Evolutionary conservation across 1,139 yeast genomes (phyloP).

Genomic region (Suhomyces chickasaworum): DNA sequence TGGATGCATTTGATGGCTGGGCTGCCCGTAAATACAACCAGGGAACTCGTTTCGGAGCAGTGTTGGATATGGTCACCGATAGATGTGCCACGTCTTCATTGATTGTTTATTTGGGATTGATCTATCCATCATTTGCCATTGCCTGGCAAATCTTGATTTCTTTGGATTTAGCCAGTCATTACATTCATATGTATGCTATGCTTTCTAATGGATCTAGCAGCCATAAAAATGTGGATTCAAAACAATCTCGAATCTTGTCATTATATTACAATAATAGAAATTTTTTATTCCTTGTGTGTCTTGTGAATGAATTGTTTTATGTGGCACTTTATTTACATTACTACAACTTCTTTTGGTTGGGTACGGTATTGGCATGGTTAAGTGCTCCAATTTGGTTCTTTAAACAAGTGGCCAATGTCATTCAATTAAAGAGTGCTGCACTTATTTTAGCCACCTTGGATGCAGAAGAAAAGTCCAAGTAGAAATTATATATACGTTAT

Average conservation of each 20-base stretch:
- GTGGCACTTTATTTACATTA: constrained; percentile 82
- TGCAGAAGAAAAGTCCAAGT: constrained; percentile 55
- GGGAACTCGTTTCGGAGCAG: constrained; percentile 93
- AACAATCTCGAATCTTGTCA: constrained; percentile 70
- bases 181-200: constrained; percentile 98
- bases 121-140: constrained; percentile 66
- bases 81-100: constrained; percentile 94
- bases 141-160: constrained; percentile 86
- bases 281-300: constrained; percentile 86
- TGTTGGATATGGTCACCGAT: constrained; percentile 98
- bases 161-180: constrained; percentile 91
- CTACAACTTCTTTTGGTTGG: constrained; percentile 65
- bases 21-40: constrained; percentile 91
- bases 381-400: constrained; percentile 88
- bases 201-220: constrained; percentile 74
- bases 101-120: constrained; percentile 78
- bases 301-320: constrained; percentile 89
- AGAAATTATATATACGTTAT: constrained; percentile 1
- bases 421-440: constrained; percentile 88
- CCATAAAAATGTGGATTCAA: constrained; percentile 81
- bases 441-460: constrained; percentile 77
- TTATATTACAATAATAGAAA: constrained; percentile 84
- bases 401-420: constrained; percentile 87
- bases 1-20: constrained; percentile 96
- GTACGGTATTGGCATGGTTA: constrained; percentile 62